phyloP scores from a whole-genome alignment of 2,329 filamentous ascomycete species.

The Fusarium heterosporum region DNA sequence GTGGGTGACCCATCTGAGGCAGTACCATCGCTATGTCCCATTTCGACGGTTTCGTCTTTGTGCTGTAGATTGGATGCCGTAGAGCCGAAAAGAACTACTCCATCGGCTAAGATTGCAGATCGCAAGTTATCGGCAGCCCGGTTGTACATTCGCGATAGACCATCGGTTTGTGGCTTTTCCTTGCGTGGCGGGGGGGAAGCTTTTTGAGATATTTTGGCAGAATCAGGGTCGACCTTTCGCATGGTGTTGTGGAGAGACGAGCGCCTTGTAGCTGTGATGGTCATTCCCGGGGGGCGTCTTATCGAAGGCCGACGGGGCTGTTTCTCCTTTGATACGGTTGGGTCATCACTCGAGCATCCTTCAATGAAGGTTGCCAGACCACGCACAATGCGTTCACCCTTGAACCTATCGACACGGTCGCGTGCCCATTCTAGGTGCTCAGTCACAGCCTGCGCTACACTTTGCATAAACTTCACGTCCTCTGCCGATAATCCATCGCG shows the following conservation, averaged over 20 bases:
- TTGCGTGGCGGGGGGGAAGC: not conserved
- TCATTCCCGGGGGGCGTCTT: slow-evolving; percentile 36
- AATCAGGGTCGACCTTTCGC: slow-evolving; percentile 19
- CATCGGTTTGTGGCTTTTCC: slow-evolving; percentile 31
- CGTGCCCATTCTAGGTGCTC: slow-evolving; percentile 70
- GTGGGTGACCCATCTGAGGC: slow-evolving; percentile 37
- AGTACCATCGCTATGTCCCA: not conserved
- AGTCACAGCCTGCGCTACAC: slow-evolving; percentile 67
- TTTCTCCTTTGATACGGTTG: slow-evolving; percentile 16
- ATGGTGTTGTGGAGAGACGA: slow-evolving; percentile 20
- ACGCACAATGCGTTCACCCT: slow-evolving; percentile 65
- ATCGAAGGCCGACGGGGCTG: slow-evolving; percentile 12
- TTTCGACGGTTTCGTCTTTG: slow-evolving; percentile 5
- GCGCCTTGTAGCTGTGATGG: slow-evolving; percentile 26
- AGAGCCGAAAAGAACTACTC: slow-evolving; percentile 49
- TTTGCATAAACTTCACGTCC: slow-evolving; percentile 66
- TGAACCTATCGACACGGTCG: slow-evolving; percentile 63
- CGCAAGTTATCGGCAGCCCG: slow-evolving; percentile 48
- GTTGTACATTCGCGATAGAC: slow-evolving; percentile 45
- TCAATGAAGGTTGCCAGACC: slow-evolving; percentile 67
- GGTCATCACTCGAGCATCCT: slow-evolving; percentile 54
- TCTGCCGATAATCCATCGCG: slow-evolving; percentile 61
- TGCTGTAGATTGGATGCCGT: slow-evolving; percentile 40
- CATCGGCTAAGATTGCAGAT: slow-evolving; percentile 49
- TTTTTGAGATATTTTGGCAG: slow-evolving; percentile 1